phyloP scores from a whole-genome alignment of 78 protist species.

The Speleostelium caveatum region DNA sequence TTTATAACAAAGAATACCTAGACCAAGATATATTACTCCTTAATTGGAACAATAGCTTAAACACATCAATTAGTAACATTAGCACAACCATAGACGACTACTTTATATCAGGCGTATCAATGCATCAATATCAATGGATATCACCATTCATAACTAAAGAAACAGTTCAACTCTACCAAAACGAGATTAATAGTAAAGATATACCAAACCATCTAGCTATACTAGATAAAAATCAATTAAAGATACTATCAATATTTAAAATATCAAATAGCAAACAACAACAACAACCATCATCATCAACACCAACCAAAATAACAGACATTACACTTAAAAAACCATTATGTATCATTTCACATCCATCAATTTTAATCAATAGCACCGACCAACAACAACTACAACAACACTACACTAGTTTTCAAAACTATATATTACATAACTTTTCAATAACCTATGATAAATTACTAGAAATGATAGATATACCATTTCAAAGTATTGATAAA shows the following conservation, averaged over 20 bases:
- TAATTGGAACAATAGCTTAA: background rate
- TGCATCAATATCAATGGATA: background rate
- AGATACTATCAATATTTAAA: background rate
- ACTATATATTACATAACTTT: background rate
- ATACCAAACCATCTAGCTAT: background rate
- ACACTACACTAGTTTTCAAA: no score
- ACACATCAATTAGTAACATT: no score
- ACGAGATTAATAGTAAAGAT: no score
- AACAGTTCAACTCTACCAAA: background rate
- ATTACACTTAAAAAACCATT: no score
- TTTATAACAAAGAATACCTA: background rate
- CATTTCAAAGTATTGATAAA: no score
- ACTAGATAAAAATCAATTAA: background rate
- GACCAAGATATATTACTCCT: background rate
- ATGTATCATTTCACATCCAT: no score
- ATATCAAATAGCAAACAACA: background rate
- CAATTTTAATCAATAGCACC: no score
- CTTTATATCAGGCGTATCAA: background rate
- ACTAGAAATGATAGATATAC: background rate
- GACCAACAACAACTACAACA: no score
- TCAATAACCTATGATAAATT: background rate
- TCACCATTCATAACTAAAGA: background rate
- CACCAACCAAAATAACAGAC: no score
- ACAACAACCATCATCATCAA: no score
- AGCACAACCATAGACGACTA: background rate